phyloP scores from a whole-genome alignment of 345 rosid genomes.

The Boechera retrofracta region DNA sequence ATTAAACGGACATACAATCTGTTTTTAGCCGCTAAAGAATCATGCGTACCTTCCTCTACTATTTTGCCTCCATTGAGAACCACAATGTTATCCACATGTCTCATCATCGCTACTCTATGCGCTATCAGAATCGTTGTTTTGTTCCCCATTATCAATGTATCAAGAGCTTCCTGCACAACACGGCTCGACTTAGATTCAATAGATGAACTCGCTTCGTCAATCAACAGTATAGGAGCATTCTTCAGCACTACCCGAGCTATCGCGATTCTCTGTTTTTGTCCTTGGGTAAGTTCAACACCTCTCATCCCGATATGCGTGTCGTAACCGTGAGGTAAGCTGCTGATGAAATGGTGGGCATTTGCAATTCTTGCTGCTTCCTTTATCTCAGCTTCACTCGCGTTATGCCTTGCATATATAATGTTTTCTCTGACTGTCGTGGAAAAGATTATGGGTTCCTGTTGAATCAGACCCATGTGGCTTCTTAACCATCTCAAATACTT shows the following conservation, averaged over 20 bases:
- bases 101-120: conserved; percentile 99
- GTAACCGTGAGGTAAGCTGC: conserved; percentile 96
- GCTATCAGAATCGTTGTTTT: conserved; percentile 98
- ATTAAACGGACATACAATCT: conserved; percentile 93
- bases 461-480: conserved; percentile 92
- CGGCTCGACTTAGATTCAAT: conserved; percentile 98
- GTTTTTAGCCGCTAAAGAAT: conserved; percentile 76
- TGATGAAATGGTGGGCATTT: conserved; percentile 98
- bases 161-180: conserved; percentile 98
- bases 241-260: conserved; percentile 94
- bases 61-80: conserved; percentile 97
- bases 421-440: conserved; percentile 96
- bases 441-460: conserved; percentile 97
- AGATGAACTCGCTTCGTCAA: conserved; percentile 97
- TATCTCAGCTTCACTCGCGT: conserved; percentile 96
- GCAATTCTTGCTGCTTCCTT: conserved; percentile 99
- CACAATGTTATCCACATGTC: conserved; percentile 97
- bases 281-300: conserved; percentile 97
- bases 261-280: conserved; percentile 97
- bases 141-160: conserved; percentile 95
- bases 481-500: conserved; percentile 94
- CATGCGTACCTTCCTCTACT: conserved; percentile 96
- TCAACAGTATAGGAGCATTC: conserved; percentile 89
- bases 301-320: conserved; percentile 99
- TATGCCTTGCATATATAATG: conserved; percentile 96